Evolutionary conservation across 2,329 filamentous ascomycete genomes (phyloP).

Genomic region (Fusarium sp.): DNA sequence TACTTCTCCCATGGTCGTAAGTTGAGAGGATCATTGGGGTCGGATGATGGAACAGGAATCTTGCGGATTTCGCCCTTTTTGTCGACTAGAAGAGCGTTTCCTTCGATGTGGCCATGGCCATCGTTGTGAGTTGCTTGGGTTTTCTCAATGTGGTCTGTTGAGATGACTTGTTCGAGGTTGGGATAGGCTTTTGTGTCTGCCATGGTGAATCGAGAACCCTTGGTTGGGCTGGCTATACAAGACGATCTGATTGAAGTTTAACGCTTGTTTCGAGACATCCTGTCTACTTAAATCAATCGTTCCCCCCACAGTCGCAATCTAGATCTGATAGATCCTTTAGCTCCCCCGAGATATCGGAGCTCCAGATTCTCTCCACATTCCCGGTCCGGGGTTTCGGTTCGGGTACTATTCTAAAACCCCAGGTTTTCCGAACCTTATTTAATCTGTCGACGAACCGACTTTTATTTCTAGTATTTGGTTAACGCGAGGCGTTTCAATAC

Average conservation of each 20-base stretch:
- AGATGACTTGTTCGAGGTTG: not conserved
- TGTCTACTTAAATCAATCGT: not conserved
- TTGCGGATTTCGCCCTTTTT: constrained; percentile 14
- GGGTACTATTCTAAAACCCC: not conserved
- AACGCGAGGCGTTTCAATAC: too few species aligned
- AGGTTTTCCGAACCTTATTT: not conserved
- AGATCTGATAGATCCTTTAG: not conserved
- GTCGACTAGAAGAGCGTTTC: constrained; percentile 9
- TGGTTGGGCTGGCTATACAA: not conserved
- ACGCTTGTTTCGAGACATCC: not conserved
- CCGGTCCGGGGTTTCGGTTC: constrained; percentile 19
- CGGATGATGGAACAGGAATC: constrained; percentile 10
- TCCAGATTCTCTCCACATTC: constrained; percentile 1
- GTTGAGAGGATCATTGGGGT: constrained; percentile 14
- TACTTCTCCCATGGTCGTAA: constrained; percentile 17
- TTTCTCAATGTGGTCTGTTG: constrained; percentile 9
- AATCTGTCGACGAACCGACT: fast-evolving
- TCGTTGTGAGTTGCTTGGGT: not conserved
- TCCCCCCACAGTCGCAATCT: not conserved
- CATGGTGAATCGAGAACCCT: not conserved
- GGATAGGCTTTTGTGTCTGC: constrained; percentile 6
- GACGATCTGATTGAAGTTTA: not conserved
- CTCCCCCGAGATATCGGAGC: not conserved
- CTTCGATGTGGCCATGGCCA: constrained; percentile 11
- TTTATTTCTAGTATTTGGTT: not conserved